Conservation (phyloP, 345 rosid species). For the Eucalyptus albens region DNA sequence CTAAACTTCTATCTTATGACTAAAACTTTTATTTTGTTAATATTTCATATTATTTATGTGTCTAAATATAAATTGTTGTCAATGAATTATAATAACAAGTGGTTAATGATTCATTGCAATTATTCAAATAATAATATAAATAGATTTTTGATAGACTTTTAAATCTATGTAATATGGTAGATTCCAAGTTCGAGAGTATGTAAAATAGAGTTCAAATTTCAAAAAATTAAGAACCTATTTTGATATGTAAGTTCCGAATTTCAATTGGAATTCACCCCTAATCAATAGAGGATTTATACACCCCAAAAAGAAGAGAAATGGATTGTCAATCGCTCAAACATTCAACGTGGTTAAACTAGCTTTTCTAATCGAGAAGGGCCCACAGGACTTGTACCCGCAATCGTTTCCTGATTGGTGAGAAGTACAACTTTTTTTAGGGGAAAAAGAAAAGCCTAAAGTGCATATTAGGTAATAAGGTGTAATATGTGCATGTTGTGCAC, state of each 20-base stretch:
- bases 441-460: neutral
- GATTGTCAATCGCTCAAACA: neutral
- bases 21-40: rapidly evolving
- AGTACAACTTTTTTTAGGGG: neutral
- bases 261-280: too few species aligned
- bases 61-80: too few species aligned
- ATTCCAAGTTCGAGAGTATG: rapidly evolving
- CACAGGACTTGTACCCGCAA: neutral
- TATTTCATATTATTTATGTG: rapidly evolving
- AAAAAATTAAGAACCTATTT: rapidly evolving
- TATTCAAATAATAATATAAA: too few species aligned
- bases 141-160: rapidly evolving
- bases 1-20: too few species aligned
- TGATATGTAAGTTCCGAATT: rapidly evolving
- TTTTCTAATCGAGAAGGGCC: neutral
- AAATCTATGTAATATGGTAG: rapidly evolving
- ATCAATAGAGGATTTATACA: neutral
- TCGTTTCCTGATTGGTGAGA: neutral
- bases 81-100: rapidly evolving
- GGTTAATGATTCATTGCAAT: rapidly evolving
- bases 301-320: neutral
- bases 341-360: neutral
- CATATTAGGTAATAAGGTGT: rapidly evolving
- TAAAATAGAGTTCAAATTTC: too few species aligned
- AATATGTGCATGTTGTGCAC: neutral